Evolutionary conservation across 768 basidiomycete species (phyloP), one percentile per base, ranked within the genome.

Genomic region (Phanerochaete sordida): DNA sequence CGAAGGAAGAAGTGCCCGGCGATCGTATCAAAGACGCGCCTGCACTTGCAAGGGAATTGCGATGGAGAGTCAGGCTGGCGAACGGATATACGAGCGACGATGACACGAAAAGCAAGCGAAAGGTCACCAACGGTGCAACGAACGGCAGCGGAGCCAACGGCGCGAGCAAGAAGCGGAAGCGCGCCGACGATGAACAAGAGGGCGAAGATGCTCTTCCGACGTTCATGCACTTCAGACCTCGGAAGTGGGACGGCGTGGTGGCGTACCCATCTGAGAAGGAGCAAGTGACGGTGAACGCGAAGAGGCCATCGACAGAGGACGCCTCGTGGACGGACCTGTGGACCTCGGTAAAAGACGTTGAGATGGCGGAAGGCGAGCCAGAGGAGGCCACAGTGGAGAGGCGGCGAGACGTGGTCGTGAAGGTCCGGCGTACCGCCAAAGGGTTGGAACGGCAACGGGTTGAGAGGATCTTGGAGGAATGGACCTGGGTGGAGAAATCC

Each of bases 1-100:
- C 84, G 2, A 88, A 83, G 67, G 94, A 95, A 55, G 84, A 90
- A 59, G 84, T 96, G 21, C 95, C 95, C 1, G 65, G 69, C 9
- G 94, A 95, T 64, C 84, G 85, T 56, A 83, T 95, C 59, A 91
- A 90, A 69, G 95, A 97, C 73, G 82, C 89, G 19, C 76, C 89
- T 2, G 88, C 88, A 2, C 70, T 93, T 56, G 93, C 93, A 19
- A 78, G 92, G 63, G 95, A 97, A 70, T 74, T 97, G 46, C 79
- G 90, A 46, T 97, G 95, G 95, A 81, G 95, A 51, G 80, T 87
- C 28, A 82, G 83, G 57, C 73, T 84, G 46, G 84, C 84, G 4
- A 73, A 78, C 6, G 88, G 89, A 28, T 76, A 83, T 60, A 69
- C 76, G 16, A 91, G 88, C 65, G 90, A 90, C 54, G 88, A 88